Percentiles rank a stretch among this genome's conserved stretches.
These are phyloP conservation scores for Wickerhamomyces rabaulensis DNA, from an alignment of 805 yeast genomes.

Conservation along the genomic window DNA sequence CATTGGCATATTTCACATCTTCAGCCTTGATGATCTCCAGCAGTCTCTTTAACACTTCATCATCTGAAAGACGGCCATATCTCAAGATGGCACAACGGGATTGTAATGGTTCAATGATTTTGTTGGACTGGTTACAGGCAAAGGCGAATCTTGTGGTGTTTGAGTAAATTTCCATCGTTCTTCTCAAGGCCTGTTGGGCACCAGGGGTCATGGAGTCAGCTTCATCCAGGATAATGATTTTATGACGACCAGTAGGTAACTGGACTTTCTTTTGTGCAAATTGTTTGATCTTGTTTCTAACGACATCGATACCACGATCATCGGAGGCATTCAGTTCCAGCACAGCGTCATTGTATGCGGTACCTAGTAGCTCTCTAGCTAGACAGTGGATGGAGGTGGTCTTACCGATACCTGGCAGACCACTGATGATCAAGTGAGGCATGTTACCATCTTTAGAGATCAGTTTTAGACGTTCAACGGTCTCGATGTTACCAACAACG, in stretches of 20 bases:
- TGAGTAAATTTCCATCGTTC: slow-evolving; percentile 95
- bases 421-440: slow-evolving; percentile 96
- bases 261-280: slow-evolving; percentile 93
- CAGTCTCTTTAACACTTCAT: slow-evolving; percentile 74
- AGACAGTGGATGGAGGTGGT: slow-evolving; percentile 91
- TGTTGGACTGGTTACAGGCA: slow-evolving; percentile 92
- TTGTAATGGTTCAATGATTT: slow-evolving; percentile 94
- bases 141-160: slow-evolving; percentile 96
- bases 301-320: slow-evolving; percentile 96
- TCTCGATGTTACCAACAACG: slow-evolving; percentile 90
- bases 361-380: slow-evolving; percentile 78
- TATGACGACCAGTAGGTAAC: slow-evolving; percentile 85
- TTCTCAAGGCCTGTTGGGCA: slow-evolving; percentile 89
- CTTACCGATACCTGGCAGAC: slow-evolving; percentile 96
- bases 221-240: slow-evolving; percentile 89
- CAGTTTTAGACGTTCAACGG: slow-evolving; percentile 74
- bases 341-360: slow-evolving; percentile 71
- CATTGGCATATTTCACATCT: slow-evolving; percentile 72
- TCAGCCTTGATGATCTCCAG: slow-evolving; percentile 67
- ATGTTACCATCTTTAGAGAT: slow-evolving; percentile 92
- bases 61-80: slow-evolving; percentile 75
- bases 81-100: slow-evolving; percentile 93
- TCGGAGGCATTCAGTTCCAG: slow-evolving; percentile 94
- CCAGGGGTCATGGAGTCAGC: slow-evolving; percentile 97
- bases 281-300: slow-evolving; percentile 86